Evolutionary conservation across 768 basidiomycete species (phyloP).

Genomic region (Tephrocybe sp.): DNA sequence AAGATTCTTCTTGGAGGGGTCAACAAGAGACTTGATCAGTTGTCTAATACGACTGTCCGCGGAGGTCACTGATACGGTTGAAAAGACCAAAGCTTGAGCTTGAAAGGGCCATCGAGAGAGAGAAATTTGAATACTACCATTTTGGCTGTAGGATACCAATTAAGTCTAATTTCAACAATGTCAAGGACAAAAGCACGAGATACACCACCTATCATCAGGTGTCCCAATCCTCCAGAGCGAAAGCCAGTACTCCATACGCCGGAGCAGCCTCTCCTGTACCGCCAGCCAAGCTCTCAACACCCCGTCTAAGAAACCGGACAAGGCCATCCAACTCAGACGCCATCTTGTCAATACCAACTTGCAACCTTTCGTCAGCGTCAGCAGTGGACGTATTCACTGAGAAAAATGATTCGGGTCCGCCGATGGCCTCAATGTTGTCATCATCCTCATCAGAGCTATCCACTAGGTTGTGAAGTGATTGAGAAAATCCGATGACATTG

Average conservation of each 20-base stretch:
- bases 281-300: constrained; percentile 66
- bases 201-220: constrained; percentile 20
- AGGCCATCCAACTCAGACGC: constrained; percentile 67
- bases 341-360: constrained; percentile 57
- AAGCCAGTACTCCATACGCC: constrained; percentile 70
- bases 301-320: constrained; percentile 65
- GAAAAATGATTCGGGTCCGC: constrained; percentile 36
- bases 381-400: constrained; percentile 33
- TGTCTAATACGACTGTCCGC: neutral
- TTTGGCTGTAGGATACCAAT: no score
- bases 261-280: constrained; percentile 57
- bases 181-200: neutral
- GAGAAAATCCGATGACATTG: constrained; percentile 63
- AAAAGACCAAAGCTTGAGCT: neutral
- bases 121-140: no score
- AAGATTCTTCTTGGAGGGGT: constrained; percentile 70
- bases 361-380: constrained; percentile 45
- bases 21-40: constrained; percentile 38
- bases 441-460: constrained; percentile 49
- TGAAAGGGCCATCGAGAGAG: no score
- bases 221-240: constrained; percentile 81
- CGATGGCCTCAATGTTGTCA: constrained; percentile 25
- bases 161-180: no score
- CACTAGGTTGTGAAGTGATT: constrained; percentile 27
- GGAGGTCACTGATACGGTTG: neutral